Conservation (phyloP, 495 filamentous ascomycete genomes). For the Trichocladium antarcticum region DNA sequence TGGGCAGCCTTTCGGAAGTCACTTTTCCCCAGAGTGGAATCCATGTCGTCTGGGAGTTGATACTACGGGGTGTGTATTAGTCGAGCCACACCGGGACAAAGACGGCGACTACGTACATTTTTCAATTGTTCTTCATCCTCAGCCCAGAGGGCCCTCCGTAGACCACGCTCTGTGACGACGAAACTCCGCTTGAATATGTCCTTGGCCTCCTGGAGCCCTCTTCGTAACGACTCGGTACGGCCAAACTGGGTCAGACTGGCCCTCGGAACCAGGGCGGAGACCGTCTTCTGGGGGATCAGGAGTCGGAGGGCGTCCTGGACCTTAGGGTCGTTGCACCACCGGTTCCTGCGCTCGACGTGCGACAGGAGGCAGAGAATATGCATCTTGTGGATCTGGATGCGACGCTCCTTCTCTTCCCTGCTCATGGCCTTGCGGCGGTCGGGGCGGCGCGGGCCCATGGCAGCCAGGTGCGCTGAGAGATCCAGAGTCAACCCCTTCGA, state of each 20-base stretch:
- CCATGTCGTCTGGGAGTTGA: constrained; percentile 43
- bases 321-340: constrained; percentile 74
- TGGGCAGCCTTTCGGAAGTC: constrained; percentile 64
- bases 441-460: constrained; percentile 23
- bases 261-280: constrained; percentile 53
- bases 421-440: constrained; percentile 52
- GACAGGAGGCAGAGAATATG: constrained; percentile 73
- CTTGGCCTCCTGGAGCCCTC: constrained; percentile 59
- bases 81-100: constrained; percentile 2
- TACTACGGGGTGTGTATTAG: constrained; percentile 33
- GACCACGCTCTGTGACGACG: constrained; percentile 55
- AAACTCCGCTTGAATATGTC: constrained; percentile 59
- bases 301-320: constrained; percentile 50
- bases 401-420: constrained; percentile 55
- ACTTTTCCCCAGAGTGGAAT: constrained; percentile 43
- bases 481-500: constrained; percentile 51
- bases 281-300: constrained; percentile 49
- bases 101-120: constrained; percentile 36
- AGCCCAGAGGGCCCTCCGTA: constrained; percentile 61
- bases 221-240: constrained; percentile 59
- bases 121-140: constrained; percentile 50
- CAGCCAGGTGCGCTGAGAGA: constrained; percentile 32
- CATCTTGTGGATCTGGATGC: constrained; percentile 72
- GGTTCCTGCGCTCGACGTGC: constrained; percentile 64
- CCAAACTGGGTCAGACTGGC: constrained; percentile 55